phyloP scores from a whole-genome alignment of 176 grass and related monocot genomes.

The Dactylis glomerata region DNA sequence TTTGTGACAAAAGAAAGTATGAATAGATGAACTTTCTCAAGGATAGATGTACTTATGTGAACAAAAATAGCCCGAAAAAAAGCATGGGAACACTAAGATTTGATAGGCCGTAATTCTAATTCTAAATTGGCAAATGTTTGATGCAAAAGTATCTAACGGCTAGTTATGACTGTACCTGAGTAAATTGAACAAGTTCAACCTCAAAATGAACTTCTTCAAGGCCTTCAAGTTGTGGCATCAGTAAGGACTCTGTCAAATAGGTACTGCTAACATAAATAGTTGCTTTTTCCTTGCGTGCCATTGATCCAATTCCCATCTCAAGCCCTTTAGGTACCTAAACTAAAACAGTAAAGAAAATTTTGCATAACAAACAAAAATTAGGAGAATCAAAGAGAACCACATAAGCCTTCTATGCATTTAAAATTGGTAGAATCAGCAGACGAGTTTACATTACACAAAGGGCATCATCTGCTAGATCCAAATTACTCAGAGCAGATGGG shows the following conservation, averaged over 20 bases:
- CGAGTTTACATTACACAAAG: slow-evolving; percentile 1
- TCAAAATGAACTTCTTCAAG: slow-evolving; percentile 86
- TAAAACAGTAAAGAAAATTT: slow-evolving; percentile 40
- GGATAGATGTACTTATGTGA: neutral
- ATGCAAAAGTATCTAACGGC: neutral
- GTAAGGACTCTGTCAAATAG: slow-evolving; percentile 77
- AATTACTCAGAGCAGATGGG: neutral
- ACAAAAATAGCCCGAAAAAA: neutral
- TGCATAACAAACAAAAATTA: slow-evolving; percentile 33
- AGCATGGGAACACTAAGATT: neutral
- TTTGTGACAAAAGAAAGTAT: slow-evolving; percentile 1
- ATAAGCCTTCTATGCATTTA: neutral
- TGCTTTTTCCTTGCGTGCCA: slow-evolving; percentile 78
- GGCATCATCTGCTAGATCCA: neutral
- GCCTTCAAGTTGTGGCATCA: slow-evolving; percentile 67
- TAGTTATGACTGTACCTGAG: slow-evolving; percentile 64
- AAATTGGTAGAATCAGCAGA: slow-evolving; percentile 14
- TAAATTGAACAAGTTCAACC: slow-evolving; percentile 83
- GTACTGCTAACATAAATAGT: slow-evolving; percentile 69
- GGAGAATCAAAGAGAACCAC: slow-evolving; percentile 13
- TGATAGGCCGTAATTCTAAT: neutral
- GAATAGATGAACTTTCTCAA: neutral
- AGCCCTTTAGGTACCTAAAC: slow-evolving; percentile 93
- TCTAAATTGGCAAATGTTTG: neutral
- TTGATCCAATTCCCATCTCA: slow-evolving; percentile 93